Percentiles rank a stretch among this genome's conserved stretches.
phyloP scores from a whole-genome alignment of 257 asterid genomes.

The Misopates orontium region DNA sequence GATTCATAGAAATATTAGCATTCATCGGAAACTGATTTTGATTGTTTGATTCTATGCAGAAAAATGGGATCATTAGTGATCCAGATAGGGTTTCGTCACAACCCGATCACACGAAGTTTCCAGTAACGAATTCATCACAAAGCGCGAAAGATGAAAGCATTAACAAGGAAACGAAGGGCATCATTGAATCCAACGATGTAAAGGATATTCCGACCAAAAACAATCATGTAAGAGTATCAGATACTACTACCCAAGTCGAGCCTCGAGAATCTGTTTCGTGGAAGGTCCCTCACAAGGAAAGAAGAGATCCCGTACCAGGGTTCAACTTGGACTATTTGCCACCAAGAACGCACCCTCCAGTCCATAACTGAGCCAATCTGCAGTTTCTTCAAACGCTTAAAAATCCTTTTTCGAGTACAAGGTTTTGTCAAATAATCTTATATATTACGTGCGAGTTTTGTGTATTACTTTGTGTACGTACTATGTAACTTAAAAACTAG shows the following conservation, averaged over 20 bases:
- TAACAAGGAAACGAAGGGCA: slow-evolving; percentile 10
- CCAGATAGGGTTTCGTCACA: slow-evolving; percentile 42
- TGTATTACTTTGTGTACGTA: no score
- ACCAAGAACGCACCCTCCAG: slow-evolving; percentile 70
- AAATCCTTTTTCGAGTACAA: background rate
- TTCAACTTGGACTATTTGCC: slow-evolving; percentile 73
- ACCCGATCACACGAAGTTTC: slow-evolving; percentile 7
- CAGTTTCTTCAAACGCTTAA: background rate
- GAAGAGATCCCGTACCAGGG: slow-evolving; percentile 42
- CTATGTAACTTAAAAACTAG: no score
- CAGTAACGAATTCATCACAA: background rate
- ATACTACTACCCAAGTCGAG: slow-evolving; percentile 8
- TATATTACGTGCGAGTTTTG: no score
- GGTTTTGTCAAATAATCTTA: no score
- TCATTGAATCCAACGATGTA: background rate
- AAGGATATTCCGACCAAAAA: no score
- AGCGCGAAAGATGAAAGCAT: slow-evolving; percentile 1
- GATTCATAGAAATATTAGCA: no score
- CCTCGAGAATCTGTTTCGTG: slow-evolving; percentile 35
- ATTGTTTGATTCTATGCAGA: slow-evolving; percentile 28
- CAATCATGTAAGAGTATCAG: background rate
- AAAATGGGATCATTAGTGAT: slow-evolving; percentile 29
- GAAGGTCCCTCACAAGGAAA: slow-evolving; percentile 49
- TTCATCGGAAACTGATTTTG: background rate
- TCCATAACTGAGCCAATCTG: slow-evolving; percentile 31